These are phyloP conservation scores for Carex pumila DNA, from an alignment of 176 grass and related monocot species.

Conservation along the genomic window DNA sequence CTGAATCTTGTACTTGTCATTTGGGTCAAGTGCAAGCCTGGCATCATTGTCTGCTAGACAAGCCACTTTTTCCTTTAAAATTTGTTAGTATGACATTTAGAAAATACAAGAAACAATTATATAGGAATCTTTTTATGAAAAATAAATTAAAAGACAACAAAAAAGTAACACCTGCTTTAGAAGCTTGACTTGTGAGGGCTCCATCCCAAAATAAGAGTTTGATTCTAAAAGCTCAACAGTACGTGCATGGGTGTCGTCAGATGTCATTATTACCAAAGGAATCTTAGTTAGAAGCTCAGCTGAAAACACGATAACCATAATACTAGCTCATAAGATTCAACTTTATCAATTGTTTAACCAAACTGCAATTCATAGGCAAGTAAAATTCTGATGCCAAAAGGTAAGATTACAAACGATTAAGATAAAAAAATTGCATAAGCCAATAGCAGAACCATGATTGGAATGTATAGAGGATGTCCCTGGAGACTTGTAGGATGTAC, in stretches of 20 bases:
- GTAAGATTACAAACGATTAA: not conserved
- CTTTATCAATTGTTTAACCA: not conserved
- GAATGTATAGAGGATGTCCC: not conserved
- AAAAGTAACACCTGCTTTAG: slow-evolving; percentile 68
- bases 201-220: slow-evolving; percentile 94
- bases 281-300: slow-evolving; percentile 43
- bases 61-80: slow-evolving; percentile 82
- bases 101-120: not conserved
- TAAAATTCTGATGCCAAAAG: not conserved
- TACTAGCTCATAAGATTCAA: not conserved
- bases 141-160: not conserved
- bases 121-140: not conserved
- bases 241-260: slow-evolving; percentile 77
- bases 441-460: not conserved
- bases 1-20: slow-evolving; percentile 97
- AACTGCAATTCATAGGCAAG: not conserved
- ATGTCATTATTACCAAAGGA: slow-evolving; percentile 96
- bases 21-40: slow-evolving; percentile 80
- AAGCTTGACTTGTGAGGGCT: slow-evolving; percentile 75
- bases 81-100: slow-evolving; percentile 7
- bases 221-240: slow-evolving; percentile 76
- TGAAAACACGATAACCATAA: slow-evolving; percentile 12
- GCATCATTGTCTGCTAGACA: slow-evolving; percentile 88
- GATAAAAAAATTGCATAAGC: not conserved
- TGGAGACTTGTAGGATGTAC: not conserved